Conservation (phyloP, 2,329 filamentous ascomycete genomes). For the Epichloe glyceriae region DNA sequence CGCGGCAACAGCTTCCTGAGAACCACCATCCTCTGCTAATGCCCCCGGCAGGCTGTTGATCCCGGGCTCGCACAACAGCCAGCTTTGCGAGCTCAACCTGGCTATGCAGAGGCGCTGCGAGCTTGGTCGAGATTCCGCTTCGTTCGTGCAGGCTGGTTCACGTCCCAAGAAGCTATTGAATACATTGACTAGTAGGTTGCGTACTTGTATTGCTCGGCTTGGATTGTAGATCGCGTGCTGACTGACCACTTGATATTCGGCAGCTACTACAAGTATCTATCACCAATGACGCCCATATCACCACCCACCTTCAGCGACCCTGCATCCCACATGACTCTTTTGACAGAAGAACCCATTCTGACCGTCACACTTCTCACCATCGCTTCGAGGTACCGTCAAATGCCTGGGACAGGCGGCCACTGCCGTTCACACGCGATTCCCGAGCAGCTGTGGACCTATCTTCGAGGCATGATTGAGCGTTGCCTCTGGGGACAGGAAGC, state of each 20-base stretch:
- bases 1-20: not conserved
- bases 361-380: slow-evolving; percentile 86
- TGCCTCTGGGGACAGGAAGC: slow-evolving; percentile 94
- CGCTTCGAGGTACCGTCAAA: slow-evolving; percentile 70
- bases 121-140: slow-evolving; percentile 92
- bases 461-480: slow-evolving; percentile 88
- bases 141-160: slow-evolving; percentile 95
- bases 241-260: not conserved
- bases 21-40: not conserved
- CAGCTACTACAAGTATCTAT: slow-evolving; percentile 82
- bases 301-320: slow-evolving; percentile 80
- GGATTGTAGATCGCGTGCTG: not conserved
- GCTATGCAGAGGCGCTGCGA: slow-evolving; percentile 58
- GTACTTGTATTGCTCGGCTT: not conserved
- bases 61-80: slow-evolving; percentile 31
- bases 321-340: slow-evolving; percentile 63
- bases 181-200: slow-evolving; percentile 76
- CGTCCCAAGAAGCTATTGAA: slow-evolving; percentile 78
- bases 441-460: slow-evolving; percentile 87
- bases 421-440: slow-evolving; percentile 86
- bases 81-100: slow-evolving; percentile 33
- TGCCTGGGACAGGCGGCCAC: slow-evolving; percentile 65
- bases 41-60: slow-evolving; percentile 27
- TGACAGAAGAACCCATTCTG: slow-evolving; percentile 86
- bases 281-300: slow-evolving; percentile 85